Evolutionary conservation across 306 rosid genomes (phyloP).

Genomic region (Abrus pulchellus): DNA sequence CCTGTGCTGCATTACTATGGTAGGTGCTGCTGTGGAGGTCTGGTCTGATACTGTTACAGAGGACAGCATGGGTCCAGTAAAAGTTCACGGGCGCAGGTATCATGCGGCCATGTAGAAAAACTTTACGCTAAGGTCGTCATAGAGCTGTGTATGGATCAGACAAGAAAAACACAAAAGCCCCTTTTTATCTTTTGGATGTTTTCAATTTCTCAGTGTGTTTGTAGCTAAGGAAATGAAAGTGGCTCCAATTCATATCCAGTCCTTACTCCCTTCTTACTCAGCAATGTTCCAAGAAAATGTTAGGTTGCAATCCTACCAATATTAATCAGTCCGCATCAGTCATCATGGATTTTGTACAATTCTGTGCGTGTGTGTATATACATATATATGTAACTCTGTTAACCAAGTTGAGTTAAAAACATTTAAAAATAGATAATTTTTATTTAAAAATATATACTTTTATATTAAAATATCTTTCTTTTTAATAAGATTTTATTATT

Average conservation of each 20-base stretch:
- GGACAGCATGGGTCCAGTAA: slow-evolving; percentile 42
- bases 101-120: slow-evolving; percentile 21
- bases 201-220: background rate
- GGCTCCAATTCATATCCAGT: slow-evolving; percentile 17
- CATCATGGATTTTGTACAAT: slow-evolving; percentile 36
- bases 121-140: slow-evolving; percentile 9
- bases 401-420: too few relatives aligned
- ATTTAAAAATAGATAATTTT: too few relatives aligned
- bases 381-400: too few relatives aligned
- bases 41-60: background rate
- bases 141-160: slow-evolving; percentile 36
- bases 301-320: background rate
- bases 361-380: background rate
- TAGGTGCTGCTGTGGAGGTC: background rate
- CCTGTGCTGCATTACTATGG: background rate
- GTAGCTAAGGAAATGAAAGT: background rate
- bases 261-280: slow-evolving; percentile 30
- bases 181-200: slow-evolving; percentile 34
- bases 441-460: too few relatives aligned
- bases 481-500: too few relatives aligned
- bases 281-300: slow-evolving; percentile 31
- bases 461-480: too few relatives aligned
- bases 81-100: slow-evolving; percentile 50
- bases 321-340: background rate
- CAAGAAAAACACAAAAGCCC: slow-evolving; percentile 26